Evolutionary conservation across 2,329 filamentous ascomycete species (phyloP), one percentile per base, ranked within the genome.

Genomic region (Cladosporium colombiae): DNA sequence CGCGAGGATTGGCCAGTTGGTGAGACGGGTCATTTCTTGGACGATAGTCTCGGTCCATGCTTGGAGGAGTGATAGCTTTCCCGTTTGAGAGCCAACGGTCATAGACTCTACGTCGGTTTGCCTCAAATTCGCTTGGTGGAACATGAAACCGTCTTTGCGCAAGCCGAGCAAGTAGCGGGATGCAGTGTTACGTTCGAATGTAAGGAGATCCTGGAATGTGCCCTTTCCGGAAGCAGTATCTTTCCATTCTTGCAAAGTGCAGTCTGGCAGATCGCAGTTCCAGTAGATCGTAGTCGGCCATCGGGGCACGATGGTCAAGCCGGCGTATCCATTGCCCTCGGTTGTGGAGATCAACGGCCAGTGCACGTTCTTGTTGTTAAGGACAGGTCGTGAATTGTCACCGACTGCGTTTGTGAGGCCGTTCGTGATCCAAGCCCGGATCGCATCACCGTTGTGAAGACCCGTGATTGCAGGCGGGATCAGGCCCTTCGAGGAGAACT

Each of bases 261-360:
- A 88, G 23, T 75, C 78, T 2, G 84, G 80, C 18, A 81, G 81
- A 71, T 87, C 82, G 74, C 86, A 88, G 77, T 89, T 88, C 80
- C 86, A 89, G 78, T 88, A 89, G 66, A 88, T 88, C 52, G 84
- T 83, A 2, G 85, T 86, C 1, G 86, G 84, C 82, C 83, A 89
- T 52, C 86, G 84, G 5, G 85, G 85, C 72, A 86, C 83, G 55
- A 88, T 80, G 64, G 81, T 81, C 55, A 87, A 78, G 1, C 86
- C 86, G 53, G 76, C 82, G 68, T 83, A 85, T 0, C 86, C 86
- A 68, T 88, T 85, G 14, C 68, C 72, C 1, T 74, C 79, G 0
- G 82, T 79, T 3, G 77, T 86, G 59, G 81, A 84, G 57, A 82
- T 85, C 44, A 85, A 79, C 1, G 86, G 84, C 82, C 84, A 88